Evolutionary conservation across 352 stramenopile genomes (phyloP).

Genomic region (Poterioochromonas sp.): DNA sequence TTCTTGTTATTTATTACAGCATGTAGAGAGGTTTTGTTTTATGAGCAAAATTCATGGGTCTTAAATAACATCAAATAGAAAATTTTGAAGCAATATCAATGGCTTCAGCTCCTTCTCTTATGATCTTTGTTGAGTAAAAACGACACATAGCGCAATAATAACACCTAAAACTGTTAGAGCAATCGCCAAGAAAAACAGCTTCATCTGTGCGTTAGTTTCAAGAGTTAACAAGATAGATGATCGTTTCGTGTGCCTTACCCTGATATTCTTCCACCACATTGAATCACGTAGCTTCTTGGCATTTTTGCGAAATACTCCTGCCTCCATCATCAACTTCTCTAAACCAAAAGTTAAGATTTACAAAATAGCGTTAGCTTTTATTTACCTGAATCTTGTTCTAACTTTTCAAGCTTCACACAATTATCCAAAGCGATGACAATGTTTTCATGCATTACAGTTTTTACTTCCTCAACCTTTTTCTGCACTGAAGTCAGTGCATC

Average conservation of each 20-base stretch:
- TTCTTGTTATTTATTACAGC: too few relatives aligned
- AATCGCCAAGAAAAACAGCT: constrained; percentile 14
- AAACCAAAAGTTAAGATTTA: background rate
- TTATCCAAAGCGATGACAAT: constrained; percentile 37
- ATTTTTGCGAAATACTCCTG: constrained; percentile 36
- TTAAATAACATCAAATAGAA: too few relatives aligned
- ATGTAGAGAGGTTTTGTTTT: too few relatives aligned
- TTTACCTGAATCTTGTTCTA: constrained; percentile 34
- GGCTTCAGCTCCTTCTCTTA: too few relatives aligned
- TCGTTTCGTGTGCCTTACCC: too few relatives aligned
- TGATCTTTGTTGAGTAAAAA: too few relatives aligned
- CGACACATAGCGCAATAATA: too few relatives aligned
- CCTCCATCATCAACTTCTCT: constrained; percentile 34
- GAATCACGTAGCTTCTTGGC: constrained; percentile 33
- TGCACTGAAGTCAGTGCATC: constrained; percentile 35
- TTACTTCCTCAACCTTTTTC: constrained; percentile 35
- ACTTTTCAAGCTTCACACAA: constrained; percentile 37
- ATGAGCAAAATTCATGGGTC: too few relatives aligned
- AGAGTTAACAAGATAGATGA: too few relatives aligned
- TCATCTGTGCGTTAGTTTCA: too few relatives aligned
- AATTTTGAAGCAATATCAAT: too few relatives aligned
- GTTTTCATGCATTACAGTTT: constrained; percentile 40
- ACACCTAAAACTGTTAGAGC: constrained; percentile 30
- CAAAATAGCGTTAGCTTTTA: background rate
- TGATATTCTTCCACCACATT: constrained; percentile 39